phyloP scores from a whole-genome alignment of 164 flowering plant genomes.

The Berberis thunbergii region DNA sequence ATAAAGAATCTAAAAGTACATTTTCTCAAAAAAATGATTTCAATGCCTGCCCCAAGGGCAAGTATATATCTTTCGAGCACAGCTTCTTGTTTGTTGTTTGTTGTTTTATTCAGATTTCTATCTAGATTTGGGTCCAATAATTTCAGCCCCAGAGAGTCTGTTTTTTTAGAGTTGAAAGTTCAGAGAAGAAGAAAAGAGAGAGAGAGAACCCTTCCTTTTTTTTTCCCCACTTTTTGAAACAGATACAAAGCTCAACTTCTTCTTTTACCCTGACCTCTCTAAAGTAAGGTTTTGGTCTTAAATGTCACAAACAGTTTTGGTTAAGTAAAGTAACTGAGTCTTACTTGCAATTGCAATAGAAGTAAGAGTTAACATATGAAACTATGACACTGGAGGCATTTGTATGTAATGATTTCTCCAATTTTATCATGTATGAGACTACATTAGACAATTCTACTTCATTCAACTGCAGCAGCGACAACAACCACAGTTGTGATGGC shows the following conservation, averaged over 20 bases:
- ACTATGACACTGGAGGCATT: conserved; percentile 55
- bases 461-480: conserved; percentile 1
- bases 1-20: too few relatives aligned
- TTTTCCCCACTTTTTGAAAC: neutral
- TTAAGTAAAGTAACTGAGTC: too few relatives aligned
- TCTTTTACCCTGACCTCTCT: neutral
- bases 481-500: neutral
- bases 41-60: too few relatives aligned
- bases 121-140: conserved; percentile 47
- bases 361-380: too few relatives aligned
- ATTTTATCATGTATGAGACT: conserved; percentile 49
- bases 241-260: conserved; percentile 13
- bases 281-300: too few relatives aligned
- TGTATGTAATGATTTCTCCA: conserved; percentile 41
- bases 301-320: too few relatives aligned
- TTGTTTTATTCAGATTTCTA: conserved; percentile 45
- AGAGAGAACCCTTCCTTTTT: neutral
- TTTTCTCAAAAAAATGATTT: too few relatives aligned
- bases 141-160: conserved; percentile 24
- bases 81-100: neutral
- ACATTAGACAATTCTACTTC: conserved; percentile 14
- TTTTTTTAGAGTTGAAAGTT: conserved; percentile 5
- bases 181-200: neutral
- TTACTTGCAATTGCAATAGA: too few relatives aligned
- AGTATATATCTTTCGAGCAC: too few relatives aligned